phyloP scores from a whole-genome alignment of 2,329 filamentous ascomycete genomes.

The Fusarium tricinctum region DNA sequence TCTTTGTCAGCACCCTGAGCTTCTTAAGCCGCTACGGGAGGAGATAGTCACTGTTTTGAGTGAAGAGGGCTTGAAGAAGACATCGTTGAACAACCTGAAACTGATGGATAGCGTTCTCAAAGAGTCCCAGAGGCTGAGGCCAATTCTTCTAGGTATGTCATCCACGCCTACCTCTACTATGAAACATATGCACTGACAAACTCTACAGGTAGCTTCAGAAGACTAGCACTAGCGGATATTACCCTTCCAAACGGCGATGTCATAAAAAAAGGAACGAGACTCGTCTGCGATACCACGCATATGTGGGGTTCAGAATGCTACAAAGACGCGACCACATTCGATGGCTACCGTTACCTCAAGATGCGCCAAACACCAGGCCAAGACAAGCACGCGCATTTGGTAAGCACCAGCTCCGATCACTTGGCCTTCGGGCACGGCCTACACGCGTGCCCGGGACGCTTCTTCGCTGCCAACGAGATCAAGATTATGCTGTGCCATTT shows the following conservation, averaged over 20 bases:
- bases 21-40: constrained; percentile 57
- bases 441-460: constrained; percentile 67
- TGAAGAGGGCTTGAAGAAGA: constrained; percentile 59
- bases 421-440: constrained; percentile 68
- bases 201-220: background rate
- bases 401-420: constrained; percentile 63
- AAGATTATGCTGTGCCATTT: constrained; percentile 66
- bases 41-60: constrained; percentile 52
- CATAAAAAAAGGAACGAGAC: constrained; percentile 18
- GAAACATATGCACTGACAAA: background rate
- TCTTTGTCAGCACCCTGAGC: constrained; percentile 58
- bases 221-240: background rate
- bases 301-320: constrained; percentile 1
- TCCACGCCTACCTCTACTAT: rapidly evolving
- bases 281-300: background rate
- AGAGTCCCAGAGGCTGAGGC: constrained; percentile 63
- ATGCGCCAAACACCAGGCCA: constrained; percentile 55
- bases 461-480: constrained; percentile 67
- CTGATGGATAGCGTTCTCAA: constrained; percentile 65
- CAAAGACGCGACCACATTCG: constrained; percentile 51
- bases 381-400: constrained; percentile 56
- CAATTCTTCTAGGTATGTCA: constrained; percentile 54
- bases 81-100: constrained; percentile 59
- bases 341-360: constrained; percentile 62
- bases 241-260: constrained; percentile 24